Evolutionary conservation across 2,329 filamentous ascomycete genomes (phyloP).

Genomic region (Fusarium secorum): DNA sequence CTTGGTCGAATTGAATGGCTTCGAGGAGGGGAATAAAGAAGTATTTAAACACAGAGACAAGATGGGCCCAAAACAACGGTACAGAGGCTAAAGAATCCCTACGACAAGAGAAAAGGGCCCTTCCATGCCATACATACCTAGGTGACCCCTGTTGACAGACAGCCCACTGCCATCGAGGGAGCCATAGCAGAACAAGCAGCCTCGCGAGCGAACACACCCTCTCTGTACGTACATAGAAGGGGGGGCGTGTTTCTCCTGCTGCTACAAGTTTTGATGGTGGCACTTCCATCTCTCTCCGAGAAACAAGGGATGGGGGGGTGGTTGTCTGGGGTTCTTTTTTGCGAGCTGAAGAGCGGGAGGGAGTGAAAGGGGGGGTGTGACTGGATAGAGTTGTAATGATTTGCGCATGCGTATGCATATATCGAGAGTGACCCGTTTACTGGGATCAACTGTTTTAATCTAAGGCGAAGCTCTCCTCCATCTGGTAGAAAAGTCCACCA

Average conservation of each 20-base stretch:
- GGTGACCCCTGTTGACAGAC: conserved; percentile 35
- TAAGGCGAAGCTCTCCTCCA: conserved; percentile 17
- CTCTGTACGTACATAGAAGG: conserved; percentile 12
- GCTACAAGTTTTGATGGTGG: conserved; percentile 6
- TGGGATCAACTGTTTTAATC: conserved; percentile 20
- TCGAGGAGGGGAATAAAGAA: conserved; percentile 29
- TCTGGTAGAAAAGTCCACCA: conserved; percentile 4
- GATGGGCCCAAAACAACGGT: conserved; percentile 37
- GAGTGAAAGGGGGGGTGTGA: conserved; percentile 8
- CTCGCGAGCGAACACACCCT: conserved; percentile 3
- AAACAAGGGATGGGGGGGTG: conserved; percentile 36
- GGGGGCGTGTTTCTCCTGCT: background rate
- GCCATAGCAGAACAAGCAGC: background rate
- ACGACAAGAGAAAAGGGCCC: conserved; percentile 24
- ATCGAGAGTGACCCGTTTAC: conserved; percentile 23
- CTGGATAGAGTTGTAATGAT: background rate
- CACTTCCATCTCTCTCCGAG: conserved; percentile 8
- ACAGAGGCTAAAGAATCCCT: conserved; percentile 30
- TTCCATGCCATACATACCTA: conserved; percentile 1
- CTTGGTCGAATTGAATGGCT: conserved; percentile 2
- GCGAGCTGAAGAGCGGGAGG: conserved; percentile 36
- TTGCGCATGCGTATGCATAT: conserved; percentile 23
- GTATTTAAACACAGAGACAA: conserved; percentile 39
- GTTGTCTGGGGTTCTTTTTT: conserved; percentile 21
- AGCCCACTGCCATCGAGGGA: conserved; percentile 23